Evolutionary conservation across 225 moss, liverwort and hornwort genomes (phyloP).

Genomic region (Sphagnum tenellum): DNA sequence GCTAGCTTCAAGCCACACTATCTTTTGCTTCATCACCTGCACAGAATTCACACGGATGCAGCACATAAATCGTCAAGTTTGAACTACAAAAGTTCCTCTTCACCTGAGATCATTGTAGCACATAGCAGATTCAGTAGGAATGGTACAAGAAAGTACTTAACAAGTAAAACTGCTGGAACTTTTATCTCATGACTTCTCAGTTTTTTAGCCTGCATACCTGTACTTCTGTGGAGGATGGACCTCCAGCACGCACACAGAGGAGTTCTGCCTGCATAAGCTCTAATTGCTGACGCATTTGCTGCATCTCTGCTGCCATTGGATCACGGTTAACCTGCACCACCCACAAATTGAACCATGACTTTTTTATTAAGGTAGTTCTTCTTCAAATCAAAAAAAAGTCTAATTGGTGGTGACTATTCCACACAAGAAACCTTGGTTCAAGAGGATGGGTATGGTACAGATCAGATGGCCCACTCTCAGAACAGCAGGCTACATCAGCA

Average conservation of each 20-base stretch:
- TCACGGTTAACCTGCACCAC: constrained; percentile 77
- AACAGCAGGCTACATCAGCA: too few relatives aligned
- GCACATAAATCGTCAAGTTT: neutral
- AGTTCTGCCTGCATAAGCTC: constrained; percentile 97
- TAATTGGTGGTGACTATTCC: too few relatives aligned
- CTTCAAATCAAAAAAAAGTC: too few relatives aligned
- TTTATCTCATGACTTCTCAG: neutral
- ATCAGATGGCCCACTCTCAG: too few relatives aligned
- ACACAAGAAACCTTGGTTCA: too few relatives aligned
- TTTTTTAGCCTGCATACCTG: constrained; percentile 28
- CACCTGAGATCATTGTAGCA: too few relatives aligned
- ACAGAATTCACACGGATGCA: neutral
- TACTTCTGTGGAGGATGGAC: constrained; percentile 67
- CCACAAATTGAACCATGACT: neutral
- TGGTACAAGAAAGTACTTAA: too few relatives aligned
- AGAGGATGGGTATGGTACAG: too few relatives aligned
- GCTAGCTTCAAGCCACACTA: constrained; percentile 80
- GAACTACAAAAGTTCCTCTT: too few relatives aligned
- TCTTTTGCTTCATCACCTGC: constrained; percentile 85
- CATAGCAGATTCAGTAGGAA: too few relatives aligned
- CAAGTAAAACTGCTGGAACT: too few relatives aligned
- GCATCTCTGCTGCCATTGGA: constrained; percentile 92
- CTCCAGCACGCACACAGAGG: constrained; percentile 80
- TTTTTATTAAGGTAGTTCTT: constrained; percentile 2
- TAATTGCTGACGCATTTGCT: constrained; percentile 89